phyloP scores from a whole-genome alignment of 1,139 yeast genomes.

The Zygosaccharomyces pseudobailii region DNA sequence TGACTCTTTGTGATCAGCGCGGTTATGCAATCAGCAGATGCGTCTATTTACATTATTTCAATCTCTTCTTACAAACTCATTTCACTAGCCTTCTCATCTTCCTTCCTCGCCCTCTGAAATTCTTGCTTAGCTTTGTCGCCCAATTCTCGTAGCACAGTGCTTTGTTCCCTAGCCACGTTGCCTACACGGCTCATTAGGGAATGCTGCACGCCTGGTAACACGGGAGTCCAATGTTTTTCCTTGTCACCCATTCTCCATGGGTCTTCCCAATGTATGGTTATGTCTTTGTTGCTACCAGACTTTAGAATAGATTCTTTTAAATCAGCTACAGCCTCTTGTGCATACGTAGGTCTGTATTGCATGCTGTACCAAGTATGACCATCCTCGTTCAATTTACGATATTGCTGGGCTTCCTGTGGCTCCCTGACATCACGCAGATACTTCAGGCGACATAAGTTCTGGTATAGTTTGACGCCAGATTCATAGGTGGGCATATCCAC shows the following conservation, averaged over 20 bases:
- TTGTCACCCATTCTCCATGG: constrained; percentile 78
- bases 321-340: constrained; percentile 92
- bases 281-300: constrained; percentile 32
- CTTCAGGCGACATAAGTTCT: constrained; percentile 69
- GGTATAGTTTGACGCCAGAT: constrained; percentile 67
- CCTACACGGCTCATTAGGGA: constrained; percentile 23
- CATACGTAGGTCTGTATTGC: constrained; percentile 82
- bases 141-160: constrained; percentile 28
- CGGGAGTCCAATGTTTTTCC: constrained; percentile 28
- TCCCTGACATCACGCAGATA: constrained; percentile 61
- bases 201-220: constrained; percentile 24
- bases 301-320: constrained; percentile 63
- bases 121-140: constrained; percentile 19
- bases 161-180: constrained; percentile 31
- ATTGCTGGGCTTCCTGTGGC: constrained; percentile 55
- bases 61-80: constrained; percentile 5
- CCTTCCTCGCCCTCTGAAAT: constrained; percentile 9
- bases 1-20: not conserved
- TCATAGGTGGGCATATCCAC: constrained; percentile 64
- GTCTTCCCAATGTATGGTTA: constrained; percentile 72
- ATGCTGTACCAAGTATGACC: constrained; percentile 84
- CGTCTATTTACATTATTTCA: not conserved
- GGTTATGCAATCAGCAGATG: not conserved
- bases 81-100: constrained; percentile 8
- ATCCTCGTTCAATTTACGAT: constrained; percentile 69